These are phyloP conservation scores for Botryotinia convoluta DNA, from an alignment of 2,329 filamentous ascomycete genomes.

Conservation along the genomic window DNA sequence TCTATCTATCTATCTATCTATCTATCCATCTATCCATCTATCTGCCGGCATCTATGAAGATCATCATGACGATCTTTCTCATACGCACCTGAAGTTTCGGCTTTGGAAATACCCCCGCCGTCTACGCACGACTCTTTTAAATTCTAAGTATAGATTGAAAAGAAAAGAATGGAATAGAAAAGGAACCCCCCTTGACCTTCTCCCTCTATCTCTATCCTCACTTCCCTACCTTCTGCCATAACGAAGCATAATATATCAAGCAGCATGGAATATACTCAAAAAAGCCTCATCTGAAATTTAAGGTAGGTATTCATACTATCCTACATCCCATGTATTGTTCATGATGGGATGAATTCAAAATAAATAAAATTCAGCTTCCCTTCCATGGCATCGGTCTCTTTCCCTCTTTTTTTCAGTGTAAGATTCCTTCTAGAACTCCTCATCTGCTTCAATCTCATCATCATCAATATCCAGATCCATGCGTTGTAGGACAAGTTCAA, in stretches of 20 bases:
- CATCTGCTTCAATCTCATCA: background rate
- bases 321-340: background rate
- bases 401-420: background rate
- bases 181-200: background rate
- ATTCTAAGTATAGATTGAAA: background rate
- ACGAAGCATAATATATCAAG: background rate
- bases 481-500: background rate
- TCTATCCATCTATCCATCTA: background rate
- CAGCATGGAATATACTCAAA: background rate
- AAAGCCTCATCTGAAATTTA: background rate
- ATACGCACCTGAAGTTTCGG: background rate
- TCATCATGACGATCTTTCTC: background rate
- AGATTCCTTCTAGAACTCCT: background rate
- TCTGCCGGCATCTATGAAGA: background rate
- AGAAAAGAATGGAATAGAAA: background rate
- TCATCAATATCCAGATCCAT: conserved; percentile 11
- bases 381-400: background rate
- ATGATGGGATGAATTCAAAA: background rate
- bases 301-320: background rate
- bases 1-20: background rate
- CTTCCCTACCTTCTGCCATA: background rate
- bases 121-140: background rate
- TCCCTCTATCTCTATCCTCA: background rate
- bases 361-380: background rate
- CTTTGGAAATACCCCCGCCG: background rate